Base-by-base conservation (phyloP, 306 rosid genomes). In the Cicer judaicum region DNA sequence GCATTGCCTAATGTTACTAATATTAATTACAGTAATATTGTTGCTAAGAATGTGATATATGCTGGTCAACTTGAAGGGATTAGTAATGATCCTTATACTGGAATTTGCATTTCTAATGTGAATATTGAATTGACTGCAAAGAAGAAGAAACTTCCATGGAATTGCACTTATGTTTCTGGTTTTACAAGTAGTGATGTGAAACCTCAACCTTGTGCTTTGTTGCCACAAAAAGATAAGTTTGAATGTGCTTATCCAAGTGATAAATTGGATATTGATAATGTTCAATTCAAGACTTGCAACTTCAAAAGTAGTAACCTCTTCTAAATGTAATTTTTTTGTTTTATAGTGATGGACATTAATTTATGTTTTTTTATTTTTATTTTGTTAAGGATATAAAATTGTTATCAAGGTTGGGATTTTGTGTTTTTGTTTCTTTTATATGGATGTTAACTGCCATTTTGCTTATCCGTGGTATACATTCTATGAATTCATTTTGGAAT, bases 81-180 rank as follows among this genome's bases (percentile, higher is more conserved):
- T 10, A 0, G 41, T 0, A 72, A 73, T 7, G 86, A 91, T 43
- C 80, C 84, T 9, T 91, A 89, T 8, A 88, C 76, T 0, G 86
- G 84, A 47, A 91, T 91, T 2, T 93, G 98, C 71, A 76, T 89
- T 6, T 86, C 97, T 11, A 85, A 93, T 68, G 84, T 29, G 18
- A 56, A 3, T 1, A 79, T 84, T 3, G 42, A 43, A 9, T 0
- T 91, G 67, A 44, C 74, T 18, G 63, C 42, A 47, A 24, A 74
- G 8, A 70, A 75, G 0, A 67, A 89, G 64, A 68, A 88, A 13
- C 71, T 83, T 29, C 96, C 77, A 15, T 93, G 98, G 98, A 89
- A 85, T 15, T 93, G 98, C 44, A 83, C 84, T 10, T 18, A 86
- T 71, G 21, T 91, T 61, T 64, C 64, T 72, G 97, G 98, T 11